phyloP scores from a whole-genome alignment of 1,284 basidiomycete genomes.

The Mycosarcoma mackinlayi region DNA sequence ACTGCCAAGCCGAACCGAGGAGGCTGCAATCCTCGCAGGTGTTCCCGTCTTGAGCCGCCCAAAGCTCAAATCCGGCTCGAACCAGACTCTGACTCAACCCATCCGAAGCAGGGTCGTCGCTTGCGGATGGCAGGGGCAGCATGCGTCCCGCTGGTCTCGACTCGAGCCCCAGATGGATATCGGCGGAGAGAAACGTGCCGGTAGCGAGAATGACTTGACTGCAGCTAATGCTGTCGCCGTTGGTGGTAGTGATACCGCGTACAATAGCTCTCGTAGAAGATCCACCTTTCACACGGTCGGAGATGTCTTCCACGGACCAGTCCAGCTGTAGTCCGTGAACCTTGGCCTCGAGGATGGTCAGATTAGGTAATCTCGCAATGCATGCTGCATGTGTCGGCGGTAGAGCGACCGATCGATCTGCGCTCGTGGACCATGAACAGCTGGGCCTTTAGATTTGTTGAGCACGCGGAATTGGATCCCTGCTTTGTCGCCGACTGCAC shows the following conservation, averaged over 20 bases:
- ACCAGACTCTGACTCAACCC: constrained; percentile 81
- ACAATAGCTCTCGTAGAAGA: constrained; percentile 76
- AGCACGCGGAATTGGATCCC: constrained; percentile 88
- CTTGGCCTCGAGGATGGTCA: constrained; percentile 78
- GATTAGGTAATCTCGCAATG: constrained; percentile 76
- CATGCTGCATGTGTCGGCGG: constrained; percentile 81
- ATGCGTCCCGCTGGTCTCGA: constrained; percentile 85
- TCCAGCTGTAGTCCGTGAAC: constrained; percentile 83
- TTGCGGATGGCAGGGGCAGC: constrained; percentile 76
- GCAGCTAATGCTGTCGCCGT: constrained; percentile 80
- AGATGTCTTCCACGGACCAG: too few relatives aligned
- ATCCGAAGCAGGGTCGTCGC: constrained; percentile 68
- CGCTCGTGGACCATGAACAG: constrained; percentile 87
- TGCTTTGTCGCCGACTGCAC: constrained; percentile 80
- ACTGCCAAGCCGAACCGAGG: constrained; percentile 76
- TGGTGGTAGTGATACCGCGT: constrained; percentile 79
- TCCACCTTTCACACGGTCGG: too few relatives aligned
- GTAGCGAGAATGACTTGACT: constrained; percentile 87
- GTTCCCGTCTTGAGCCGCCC: constrained; percentile 89
- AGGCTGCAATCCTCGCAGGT: constrained; percentile 79
- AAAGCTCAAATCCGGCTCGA: constrained; percentile 80
- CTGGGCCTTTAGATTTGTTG: constrained; percentile 85
- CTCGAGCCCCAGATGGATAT: constrained; percentile 86
- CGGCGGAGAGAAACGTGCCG: constrained; percentile 87
- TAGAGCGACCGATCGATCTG: constrained; percentile 87